Conservation (phyloP, 805 yeast species). For the Pichia californica region DNA sequence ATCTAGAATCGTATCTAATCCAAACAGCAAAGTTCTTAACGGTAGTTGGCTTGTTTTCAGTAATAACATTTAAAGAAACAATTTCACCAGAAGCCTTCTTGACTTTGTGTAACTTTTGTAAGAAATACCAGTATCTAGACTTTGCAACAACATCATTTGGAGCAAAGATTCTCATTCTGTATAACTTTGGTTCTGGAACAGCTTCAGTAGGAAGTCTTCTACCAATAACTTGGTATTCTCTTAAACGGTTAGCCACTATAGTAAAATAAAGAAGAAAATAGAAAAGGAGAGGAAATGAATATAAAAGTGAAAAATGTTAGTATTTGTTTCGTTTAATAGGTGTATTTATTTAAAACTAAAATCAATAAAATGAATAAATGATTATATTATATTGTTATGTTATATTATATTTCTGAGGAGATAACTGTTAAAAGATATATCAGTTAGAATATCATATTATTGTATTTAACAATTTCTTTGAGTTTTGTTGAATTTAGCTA, state of each 20-base stretch:
- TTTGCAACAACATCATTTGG: conserved; percentile 98
- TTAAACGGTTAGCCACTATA: conserved; percentile 80
- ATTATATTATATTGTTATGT: too few species aligned
- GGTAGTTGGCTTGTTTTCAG: conserved; percentile 96
- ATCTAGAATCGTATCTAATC: conserved; percentile 99
- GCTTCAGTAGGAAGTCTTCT: conserved; percentile 99
- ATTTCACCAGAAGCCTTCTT: conserved; percentile 99
- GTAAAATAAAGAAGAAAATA: background rate
- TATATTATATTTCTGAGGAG: too few species aligned
- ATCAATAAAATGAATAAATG: too few species aligned
- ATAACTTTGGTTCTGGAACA: conserved; percentile 99
- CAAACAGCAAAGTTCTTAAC: conserved; percentile 99
- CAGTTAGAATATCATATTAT: too few species aligned
- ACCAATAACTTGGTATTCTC: conserved; percentile 99
- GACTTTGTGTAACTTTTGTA: conserved; percentile 98
- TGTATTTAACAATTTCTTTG: too few species aligned
- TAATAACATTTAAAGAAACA: conserved; percentile 84
- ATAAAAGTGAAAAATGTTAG: too few species aligned
- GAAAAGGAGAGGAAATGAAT: background rate
- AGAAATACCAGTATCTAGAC: conserved; percentile 99
- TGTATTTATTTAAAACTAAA: too few species aligned
- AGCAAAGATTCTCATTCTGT: conserved; percentile 99
- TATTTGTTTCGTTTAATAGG: too few species aligned
- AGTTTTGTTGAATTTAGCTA: too few species aligned
- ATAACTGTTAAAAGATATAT: too few species aligned